Conservation (phyloP, 768 basidiomycete species). For the Galerina sulciceps region DNA sequence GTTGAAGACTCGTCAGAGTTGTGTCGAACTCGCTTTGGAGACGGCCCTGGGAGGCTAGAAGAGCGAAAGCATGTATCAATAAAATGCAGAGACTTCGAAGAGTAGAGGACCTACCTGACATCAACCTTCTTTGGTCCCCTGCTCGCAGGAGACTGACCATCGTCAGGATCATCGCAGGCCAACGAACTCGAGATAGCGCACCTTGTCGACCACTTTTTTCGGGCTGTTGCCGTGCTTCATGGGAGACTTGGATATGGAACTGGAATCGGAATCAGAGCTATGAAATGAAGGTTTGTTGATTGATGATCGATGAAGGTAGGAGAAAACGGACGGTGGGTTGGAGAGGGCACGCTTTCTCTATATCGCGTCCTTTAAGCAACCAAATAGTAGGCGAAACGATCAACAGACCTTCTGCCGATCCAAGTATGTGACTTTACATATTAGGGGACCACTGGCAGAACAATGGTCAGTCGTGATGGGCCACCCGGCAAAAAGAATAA, state of each 20-base stretch:
- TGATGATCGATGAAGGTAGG: background rate
- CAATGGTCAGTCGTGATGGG: slow-evolving; percentile 6
- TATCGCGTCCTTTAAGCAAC: slow-evolving; percentile 9
- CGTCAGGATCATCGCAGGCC: background rate
- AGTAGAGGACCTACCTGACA: slow-evolving; percentile 19
- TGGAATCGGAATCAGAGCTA: slow-evolving; percentile 23
- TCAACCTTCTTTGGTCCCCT: slow-evolving; percentile 28
- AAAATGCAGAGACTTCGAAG: slow-evolving; percentile 3
- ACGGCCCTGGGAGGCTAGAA: slow-evolving; percentile 31
- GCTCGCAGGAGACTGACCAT: slow-evolving; percentile 22
- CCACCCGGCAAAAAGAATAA: slow-evolving; percentile 1
- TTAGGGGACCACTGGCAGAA: slow-evolving; percentile 15
- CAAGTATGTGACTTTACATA: slow-evolving; percentile 34
- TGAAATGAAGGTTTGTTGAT: background rate
- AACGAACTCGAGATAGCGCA: slow-evolving; percentile 5
- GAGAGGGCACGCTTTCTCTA: slow-evolving; percentile 29
- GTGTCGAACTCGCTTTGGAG: slow-evolving; percentile 28
- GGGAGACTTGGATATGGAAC: slow-evolving; percentile 13
- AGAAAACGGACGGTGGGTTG: slow-evolving; percentile 21
- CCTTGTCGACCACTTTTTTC: slow-evolving; percentile 15
- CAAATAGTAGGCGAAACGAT: slow-evolving; percentile 5
- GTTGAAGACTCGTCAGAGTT: slow-evolving; percentile 21
- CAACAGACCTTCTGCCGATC: slow-evolving; percentile 37
- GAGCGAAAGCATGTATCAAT: background rate
- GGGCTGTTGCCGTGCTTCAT: slow-evolving; percentile 19